A percentile compares a stretch with the other conserved stretches of the same genome.
phyloP scores from a whole-genome alignment of 2,329 filamentous ascomycete genomes.

The Diaporthe sp. region DNA sequence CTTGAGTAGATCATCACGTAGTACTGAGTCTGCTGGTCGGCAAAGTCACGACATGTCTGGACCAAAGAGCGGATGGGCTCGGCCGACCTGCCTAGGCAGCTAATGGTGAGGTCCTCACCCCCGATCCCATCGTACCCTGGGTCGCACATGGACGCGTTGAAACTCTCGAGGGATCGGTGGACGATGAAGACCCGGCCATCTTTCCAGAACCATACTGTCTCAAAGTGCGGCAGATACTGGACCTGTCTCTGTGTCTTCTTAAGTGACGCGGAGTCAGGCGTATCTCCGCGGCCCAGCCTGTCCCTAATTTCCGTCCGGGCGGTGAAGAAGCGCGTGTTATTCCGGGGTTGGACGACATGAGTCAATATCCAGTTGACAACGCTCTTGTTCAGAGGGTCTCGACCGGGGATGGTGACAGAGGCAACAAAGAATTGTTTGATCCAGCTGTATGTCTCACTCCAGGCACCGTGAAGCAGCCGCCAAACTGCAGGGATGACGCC shows the following conservation, averaged over 20 bases:
- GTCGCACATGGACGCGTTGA: conserved; percentile 49
- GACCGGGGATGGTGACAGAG: conserved; percentile 53
- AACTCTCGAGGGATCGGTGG: conserved; percentile 52
- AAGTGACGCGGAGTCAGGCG: conserved; percentile 46
- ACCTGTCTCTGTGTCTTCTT: conserved; percentile 54
- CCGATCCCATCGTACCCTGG: conserved; percentile 57
- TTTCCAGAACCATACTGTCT: conserved; percentile 61
- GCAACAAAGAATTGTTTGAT: conserved; percentile 55
- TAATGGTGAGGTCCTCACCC: conserved; percentile 58
- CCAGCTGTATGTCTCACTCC: conserved; percentile 52
- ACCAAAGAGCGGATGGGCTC: conserved; percentile 58
- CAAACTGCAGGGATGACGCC: conserved; percentile 53
- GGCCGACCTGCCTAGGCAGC: conserved; percentile 62
- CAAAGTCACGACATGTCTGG: conserved; percentile 57
- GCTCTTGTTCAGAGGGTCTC: conserved; percentile 57
- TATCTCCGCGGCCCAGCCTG: conserved; percentile 46
- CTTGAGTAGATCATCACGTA: conserved; percentile 61
- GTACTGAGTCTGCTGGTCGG: conserved; percentile 59
- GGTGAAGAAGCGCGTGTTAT: conserved; percentile 53
- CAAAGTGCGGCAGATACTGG: conserved; percentile 58
- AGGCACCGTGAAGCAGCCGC: conserved; percentile 49
- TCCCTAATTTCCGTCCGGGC: conserved; percentile 52
- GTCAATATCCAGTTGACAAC: conserved; percentile 57
- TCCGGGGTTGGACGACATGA: conserved; percentile 49
- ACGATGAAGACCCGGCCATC: conserved; percentile 56